Conservation (phyloP, 768 basidiomycete species). For the Mycena polygramma region DNA sequence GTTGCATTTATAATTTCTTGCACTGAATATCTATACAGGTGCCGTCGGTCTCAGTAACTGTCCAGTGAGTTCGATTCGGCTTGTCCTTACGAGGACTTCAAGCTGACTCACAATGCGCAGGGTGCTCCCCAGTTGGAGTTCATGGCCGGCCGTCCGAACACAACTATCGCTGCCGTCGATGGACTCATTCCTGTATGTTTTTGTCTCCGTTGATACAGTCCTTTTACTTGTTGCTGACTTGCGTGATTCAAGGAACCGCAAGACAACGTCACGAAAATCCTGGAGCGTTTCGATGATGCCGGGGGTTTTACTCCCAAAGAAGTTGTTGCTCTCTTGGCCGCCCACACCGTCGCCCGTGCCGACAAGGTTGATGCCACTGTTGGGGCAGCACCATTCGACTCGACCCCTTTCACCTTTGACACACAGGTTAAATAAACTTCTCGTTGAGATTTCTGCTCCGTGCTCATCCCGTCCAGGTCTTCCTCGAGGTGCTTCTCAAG, state of each 20-base stretch:
- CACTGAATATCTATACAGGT: slow-evolving; percentile 21
- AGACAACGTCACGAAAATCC: slow-evolving; percentile 43
- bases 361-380: slow-evolving; percentile 45
- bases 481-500: slow-evolving; percentile 50
- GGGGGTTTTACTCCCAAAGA: slow-evolving; percentile 43
- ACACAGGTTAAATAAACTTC: slow-evolving; percentile 41
- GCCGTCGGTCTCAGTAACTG: slow-evolving; percentile 50
- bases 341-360: slow-evolving; percentile 45
- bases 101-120: background rate
- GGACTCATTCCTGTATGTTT: slow-evolving; percentile 38
- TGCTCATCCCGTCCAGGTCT: slow-evolving; percentile 14
- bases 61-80: slow-evolving; percentile 37
- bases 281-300: slow-evolving; percentile 45
- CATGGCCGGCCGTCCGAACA: slow-evolving; percentile 46
- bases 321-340: slow-evolving; percentile 43
- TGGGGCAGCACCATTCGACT: slow-evolving; percentile 52
- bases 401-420: slow-evolving; percentile 51
- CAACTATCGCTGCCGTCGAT: slow-evolving; percentile 38
- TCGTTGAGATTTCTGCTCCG: too few species aligned
- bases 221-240: too few species aligned
- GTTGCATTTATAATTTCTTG: background rate
- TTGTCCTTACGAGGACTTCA: background rate
- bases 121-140: slow-evolving; percentile 49
- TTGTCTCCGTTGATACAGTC: too few species aligned
- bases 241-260: slow-evolving; percentile 3